A percentile compares a stretch with the other conserved stretches of the same genome.
phyloP scores from a whole-genome alignment of 2,329 filamentous ascomycete genomes.

The Chrysosphaeria jannelii region DNA sequence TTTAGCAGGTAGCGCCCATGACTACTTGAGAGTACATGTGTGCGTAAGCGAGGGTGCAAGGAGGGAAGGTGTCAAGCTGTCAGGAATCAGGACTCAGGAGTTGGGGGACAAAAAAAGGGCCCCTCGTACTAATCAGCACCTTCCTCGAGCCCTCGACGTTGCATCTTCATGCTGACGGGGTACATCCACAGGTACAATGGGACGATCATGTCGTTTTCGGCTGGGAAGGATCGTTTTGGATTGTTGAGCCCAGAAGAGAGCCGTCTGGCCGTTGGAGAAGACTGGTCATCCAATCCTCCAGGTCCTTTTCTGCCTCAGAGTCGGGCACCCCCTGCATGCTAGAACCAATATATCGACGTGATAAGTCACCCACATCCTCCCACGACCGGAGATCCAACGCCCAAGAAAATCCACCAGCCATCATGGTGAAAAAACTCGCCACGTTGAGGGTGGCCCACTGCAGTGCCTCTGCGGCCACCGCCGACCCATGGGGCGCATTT shows the following conservation, averaged over 20 bases:
- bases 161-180: no score
- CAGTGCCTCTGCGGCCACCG: slow-evolving; percentile 59
- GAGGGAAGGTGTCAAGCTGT: no score
- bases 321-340: slow-evolving; percentile 7
- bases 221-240: no score
- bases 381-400: slow-evolving; percentile 44
- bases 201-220: no score
- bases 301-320: slow-evolving; percentile 24
- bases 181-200: no score
- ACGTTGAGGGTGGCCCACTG: slow-evolving; percentile 73
- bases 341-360: slow-evolving; percentile 12
- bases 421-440: slow-evolving; percentile 41
- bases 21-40: no score
- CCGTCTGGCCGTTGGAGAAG: slow-evolving; percentile 21
- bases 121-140: no score
- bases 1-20: no score
- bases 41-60: no score
- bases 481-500: slow-evolving; percentile 27
- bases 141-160: no score
- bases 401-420: slow-evolving; percentile 43
- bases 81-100: no score
- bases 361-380: slow-evolving; percentile 27
- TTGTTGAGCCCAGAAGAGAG: slow-evolving; percentile 6
- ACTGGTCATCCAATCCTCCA: slow-evolving; percentile 29
- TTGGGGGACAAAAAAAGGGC: no score